phyloP scores from a whole-genome alignment of 2,329 filamentous ascomycete genomes.

The Didymella pinodella region DNA sequence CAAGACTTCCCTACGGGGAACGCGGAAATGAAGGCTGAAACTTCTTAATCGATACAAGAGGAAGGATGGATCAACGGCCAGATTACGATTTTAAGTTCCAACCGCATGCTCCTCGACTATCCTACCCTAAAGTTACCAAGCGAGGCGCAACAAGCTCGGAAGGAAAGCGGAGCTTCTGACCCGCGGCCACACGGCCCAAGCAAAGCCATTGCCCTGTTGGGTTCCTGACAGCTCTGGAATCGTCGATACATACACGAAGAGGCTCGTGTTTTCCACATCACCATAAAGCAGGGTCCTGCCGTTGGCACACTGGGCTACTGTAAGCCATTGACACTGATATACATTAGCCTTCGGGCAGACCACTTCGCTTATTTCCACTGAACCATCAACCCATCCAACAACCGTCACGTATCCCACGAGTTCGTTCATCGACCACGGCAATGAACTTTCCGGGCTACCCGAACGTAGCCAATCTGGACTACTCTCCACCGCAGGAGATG shows the following conservation, averaged over 20 bases:
- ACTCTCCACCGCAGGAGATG: constrained; percentile 34
- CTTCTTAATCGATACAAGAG: constrained; percentile 20
- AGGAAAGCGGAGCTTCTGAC: constrained; percentile 25
- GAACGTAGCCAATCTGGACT: constrained; percentile 35
- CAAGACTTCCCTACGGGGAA: constrained; percentile 23
- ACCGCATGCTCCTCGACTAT: constrained; percentile 34
- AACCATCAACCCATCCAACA: constrained; percentile 10
- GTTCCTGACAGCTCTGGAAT: constrained; percentile 31
- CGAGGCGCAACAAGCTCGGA: constrained; percentile 28
- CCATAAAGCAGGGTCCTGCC: constrained; percentile 20
- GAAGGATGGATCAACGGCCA: constrained; percentile 27
- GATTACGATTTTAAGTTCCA: constrained; percentile 31
- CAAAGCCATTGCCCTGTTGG: constrained; percentile 26
- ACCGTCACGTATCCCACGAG: constrained; percentile 7
- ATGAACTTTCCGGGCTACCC: constrained; percentile 40
- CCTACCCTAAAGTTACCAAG: constrained; percentile 31
- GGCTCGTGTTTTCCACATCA: constrained; percentile 23
- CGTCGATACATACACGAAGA: constrained; percentile 35
- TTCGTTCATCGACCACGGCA: constrained; percentile 8
- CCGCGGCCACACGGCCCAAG: constrained; percentile 27
- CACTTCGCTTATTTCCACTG: constrained; percentile 22
- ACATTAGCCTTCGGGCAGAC: constrained; percentile 15
- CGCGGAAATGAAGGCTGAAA: constrained; percentile 23
- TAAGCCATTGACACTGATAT: constrained; percentile 2
- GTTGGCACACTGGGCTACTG: neutral